Evolutionary conservation across 805 yeast genomes (phyloP).

Genomic region (Priceomyces melissophilus): DNA sequence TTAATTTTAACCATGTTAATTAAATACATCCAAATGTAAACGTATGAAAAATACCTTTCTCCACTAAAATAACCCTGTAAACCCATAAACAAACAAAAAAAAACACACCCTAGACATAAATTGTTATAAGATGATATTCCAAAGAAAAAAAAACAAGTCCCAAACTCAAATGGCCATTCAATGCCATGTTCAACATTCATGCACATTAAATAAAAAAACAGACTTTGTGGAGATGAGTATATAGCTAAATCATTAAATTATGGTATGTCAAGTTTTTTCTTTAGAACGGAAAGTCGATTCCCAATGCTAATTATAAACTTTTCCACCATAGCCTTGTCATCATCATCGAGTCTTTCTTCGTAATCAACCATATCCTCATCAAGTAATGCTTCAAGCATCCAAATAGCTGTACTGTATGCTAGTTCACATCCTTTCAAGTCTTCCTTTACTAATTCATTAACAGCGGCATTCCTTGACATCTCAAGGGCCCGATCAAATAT

Average conservation of each 20-base stretch:
- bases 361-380: conserved; percentile 40
- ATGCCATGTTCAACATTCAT: not conserved
- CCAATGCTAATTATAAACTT: conserved; percentile 81
- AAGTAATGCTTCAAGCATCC: conserved; percentile 90
- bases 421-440: conserved; percentile 77
- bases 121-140: not conserved
- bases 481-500: conserved; percentile 93
- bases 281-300: conserved; percentile 68
- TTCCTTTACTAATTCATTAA: conserved; percentile 74
- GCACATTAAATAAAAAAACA: not conserved
- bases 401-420: conserved; percentile 85
- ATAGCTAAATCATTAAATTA: not conserved
- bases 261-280: conserved; percentile 46
- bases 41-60: not conserved
- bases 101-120: not conserved
- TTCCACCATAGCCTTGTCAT: conserved; percentile 73
- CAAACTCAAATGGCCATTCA: no score
- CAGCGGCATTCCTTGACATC: conserved; percentile 88
- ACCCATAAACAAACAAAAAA: not conserved
- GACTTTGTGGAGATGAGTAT: not conserved
- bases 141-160: no score
- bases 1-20: not conserved
- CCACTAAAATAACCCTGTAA: not conserved
- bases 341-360: conserved; percentile 56
- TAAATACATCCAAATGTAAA: not conserved